Evolutionary conservation across 257 asterid genomes (phyloP).

Genomic region (Penstemon davidsonii): DNA sequence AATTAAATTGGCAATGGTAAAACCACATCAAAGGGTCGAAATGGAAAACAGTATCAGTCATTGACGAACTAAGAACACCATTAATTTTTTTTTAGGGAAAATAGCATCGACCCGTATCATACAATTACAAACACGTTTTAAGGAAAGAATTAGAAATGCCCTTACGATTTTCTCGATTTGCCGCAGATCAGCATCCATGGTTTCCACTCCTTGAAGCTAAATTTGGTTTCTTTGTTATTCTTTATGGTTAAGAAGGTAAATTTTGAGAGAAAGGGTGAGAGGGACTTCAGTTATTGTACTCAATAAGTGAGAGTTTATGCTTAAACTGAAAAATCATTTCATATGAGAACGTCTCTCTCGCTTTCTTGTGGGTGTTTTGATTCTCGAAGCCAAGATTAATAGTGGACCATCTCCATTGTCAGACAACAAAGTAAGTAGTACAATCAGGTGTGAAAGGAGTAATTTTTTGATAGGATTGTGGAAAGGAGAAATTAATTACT

Average conservation of each 20-base stretch:
- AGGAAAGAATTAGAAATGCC: neutral
- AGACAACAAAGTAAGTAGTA: too few species aligned
- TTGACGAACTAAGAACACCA: neutral
- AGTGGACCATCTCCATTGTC: neutral
- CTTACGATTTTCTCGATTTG: constrained; percentile 50
- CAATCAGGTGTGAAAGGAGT: too few species aligned
- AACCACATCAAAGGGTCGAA: constrained; percentile 22
- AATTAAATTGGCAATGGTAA: constrained; percentile 15
- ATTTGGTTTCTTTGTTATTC: neutral
- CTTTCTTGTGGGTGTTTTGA: neutral
- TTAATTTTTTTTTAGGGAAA: neutral
- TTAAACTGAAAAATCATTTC: too few species aligned
- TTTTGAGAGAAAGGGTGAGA: neutral
- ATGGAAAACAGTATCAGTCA: neutral
- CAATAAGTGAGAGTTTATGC: too few species aligned
- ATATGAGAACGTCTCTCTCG: neutral
- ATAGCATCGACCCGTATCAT: constrained; percentile 19
- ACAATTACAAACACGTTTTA: constrained; percentile 4
- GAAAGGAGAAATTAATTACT: too few species aligned
- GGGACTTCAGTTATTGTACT: neutral
- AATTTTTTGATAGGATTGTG: too few species aligned
- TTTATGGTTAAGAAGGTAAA: neutral
- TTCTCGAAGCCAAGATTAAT: neutral
- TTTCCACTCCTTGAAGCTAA: constrained; percentile 16
- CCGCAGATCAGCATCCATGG: constrained; percentile 50